phyloP scores from a whole-genome alignment of 306 rosid genomes.

The Crataegus laevigata region DNA sequence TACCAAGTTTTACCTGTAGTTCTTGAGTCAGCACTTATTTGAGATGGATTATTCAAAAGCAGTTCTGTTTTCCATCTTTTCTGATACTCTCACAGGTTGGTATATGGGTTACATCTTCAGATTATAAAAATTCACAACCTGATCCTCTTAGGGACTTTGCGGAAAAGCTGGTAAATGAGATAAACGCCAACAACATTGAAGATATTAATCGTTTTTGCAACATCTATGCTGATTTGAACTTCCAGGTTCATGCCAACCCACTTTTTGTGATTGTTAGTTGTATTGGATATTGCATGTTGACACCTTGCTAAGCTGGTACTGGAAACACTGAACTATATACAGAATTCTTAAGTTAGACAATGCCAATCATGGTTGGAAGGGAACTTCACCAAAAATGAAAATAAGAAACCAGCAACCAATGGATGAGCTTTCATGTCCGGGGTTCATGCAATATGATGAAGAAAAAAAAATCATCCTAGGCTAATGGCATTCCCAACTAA shows the following conservation, averaged over 20 bases:
- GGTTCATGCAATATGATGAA: neutral
- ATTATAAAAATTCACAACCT: constrained; percentile 65
- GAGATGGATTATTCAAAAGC: neutral
- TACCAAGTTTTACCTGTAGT: neutral
- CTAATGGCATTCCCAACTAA: neutral
- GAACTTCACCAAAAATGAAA: neutral
- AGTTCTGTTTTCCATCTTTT: neutral
- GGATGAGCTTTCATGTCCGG: neutral
- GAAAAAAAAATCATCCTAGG: neutral
- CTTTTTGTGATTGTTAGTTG: neutral
- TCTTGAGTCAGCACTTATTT: neutral
- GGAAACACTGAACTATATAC: neutral
- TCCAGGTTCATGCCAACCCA: constrained; percentile 43
- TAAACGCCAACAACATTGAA: constrained; percentile 69
- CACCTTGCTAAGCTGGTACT: neutral
- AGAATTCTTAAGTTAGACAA: neutral
- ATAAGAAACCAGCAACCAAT: neutral
- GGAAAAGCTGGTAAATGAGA: constrained; percentile 62
- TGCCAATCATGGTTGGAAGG: neutral
- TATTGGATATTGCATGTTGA: neutral
- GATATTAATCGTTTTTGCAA: constrained; percentile 83
- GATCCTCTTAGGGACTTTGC: constrained; percentile 86
- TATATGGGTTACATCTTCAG: constrained; percentile 54
- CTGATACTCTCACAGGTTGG: constrained; percentile 46
- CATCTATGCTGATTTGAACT: constrained; percentile 63